phyloP scores from a whole-genome alignment of 257 asterid species.

The Plantago major region DNA sequence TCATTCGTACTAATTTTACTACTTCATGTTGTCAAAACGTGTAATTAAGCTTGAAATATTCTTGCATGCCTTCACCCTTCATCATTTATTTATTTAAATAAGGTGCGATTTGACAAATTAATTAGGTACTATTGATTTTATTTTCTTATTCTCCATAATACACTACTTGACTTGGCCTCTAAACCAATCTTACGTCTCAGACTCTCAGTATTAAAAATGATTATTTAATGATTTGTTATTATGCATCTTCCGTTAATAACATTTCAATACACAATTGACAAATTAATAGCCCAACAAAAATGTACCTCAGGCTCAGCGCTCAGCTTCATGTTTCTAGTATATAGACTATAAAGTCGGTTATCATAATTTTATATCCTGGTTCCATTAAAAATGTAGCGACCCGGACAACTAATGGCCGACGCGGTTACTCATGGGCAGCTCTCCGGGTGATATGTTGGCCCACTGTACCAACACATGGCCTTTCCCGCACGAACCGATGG shows the following conservation, averaged over 20 bases:
- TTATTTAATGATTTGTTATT: background rate
- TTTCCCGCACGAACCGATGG: too few relatives aligned
- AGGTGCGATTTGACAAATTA: slow-evolving; percentile 2
- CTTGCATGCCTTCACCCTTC: slow-evolving; percentile 7
- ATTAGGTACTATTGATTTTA: slow-evolving; percentile 34
- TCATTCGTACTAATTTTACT: background rate
- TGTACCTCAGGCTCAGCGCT: too few relatives aligned
- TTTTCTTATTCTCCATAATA: slow-evolving; percentile 15
- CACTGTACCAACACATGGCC: too few relatives aligned
- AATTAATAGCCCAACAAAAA: too few relatives aligned
- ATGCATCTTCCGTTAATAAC: background rate
- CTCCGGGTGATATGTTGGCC: too few relatives aligned
- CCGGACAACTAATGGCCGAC: too few relatives aligned
- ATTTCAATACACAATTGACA: background rate
- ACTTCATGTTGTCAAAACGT: slow-evolving; percentile 4
- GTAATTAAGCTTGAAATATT: background rate
- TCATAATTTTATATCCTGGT: too few relatives aligned
- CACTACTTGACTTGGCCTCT: slow-evolving; percentile 13
- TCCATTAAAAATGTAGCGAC: too few relatives aligned
- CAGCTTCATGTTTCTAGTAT: too few relatives aligned
- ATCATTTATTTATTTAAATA: background rate
- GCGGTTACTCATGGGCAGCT: too few relatives aligned
- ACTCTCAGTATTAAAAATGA: background rate
- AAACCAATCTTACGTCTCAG: background rate
- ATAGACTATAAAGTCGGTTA: too few relatives aligned